These are phyloP conservation scores for Forsythia suspensa DNA, from an alignment of 257 asterid species.

Conservation along the genomic window DNA sequence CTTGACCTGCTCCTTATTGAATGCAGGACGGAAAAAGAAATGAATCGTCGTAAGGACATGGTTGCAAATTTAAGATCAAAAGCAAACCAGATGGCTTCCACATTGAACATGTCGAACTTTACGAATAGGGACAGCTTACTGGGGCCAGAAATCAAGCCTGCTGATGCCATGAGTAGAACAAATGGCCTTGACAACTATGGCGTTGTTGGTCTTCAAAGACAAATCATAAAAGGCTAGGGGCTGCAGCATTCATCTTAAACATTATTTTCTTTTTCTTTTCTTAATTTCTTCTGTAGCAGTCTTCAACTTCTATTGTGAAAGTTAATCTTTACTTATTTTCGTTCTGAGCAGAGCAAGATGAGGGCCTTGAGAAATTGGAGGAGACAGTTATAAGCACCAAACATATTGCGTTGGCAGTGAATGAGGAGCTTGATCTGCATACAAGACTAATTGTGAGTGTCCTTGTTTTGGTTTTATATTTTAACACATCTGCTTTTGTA, in stretches of 20 bases:
- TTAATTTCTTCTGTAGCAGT: constrained; percentile 7
- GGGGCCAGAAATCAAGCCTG: constrained; percentile 88
- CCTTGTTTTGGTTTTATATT: constrained; percentile 14
- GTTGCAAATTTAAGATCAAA: constrained; percentile 65
- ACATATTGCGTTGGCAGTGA: constrained; percentile 93
- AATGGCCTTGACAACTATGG: constrained; percentile 83
- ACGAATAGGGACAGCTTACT: constrained; percentile 90
- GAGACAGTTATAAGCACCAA: constrained; percentile 89
- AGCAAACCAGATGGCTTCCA: constrained; percentile 80
- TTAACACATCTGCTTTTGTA: constrained; percentile 10
- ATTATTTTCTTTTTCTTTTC: constrained; percentile 6
- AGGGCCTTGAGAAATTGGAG: constrained; percentile 86
- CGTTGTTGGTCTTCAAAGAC: constrained; percentile 87
- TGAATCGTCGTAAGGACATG: constrained; percentile 88
- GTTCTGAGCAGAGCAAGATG: constrained; percentile 79
- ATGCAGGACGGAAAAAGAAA: constrained; percentile 85
- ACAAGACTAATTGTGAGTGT: constrained; percentile 81
- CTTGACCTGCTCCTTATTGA: constrained; percentile 17
- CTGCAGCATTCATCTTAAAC: constrained; percentile 10
- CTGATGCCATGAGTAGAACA: constrained; percentile 80
- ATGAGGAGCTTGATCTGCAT: constrained; percentile 89
- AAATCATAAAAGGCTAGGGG: constrained; percentile 82
- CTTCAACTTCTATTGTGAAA: neutral
- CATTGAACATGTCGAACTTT: constrained; percentile 84
- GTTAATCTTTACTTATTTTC: constrained; percentile 3